Evolutionary conservation across 1,139 yeast species (phyloP).

Genomic region (Candida sanyaensis): DNA sequence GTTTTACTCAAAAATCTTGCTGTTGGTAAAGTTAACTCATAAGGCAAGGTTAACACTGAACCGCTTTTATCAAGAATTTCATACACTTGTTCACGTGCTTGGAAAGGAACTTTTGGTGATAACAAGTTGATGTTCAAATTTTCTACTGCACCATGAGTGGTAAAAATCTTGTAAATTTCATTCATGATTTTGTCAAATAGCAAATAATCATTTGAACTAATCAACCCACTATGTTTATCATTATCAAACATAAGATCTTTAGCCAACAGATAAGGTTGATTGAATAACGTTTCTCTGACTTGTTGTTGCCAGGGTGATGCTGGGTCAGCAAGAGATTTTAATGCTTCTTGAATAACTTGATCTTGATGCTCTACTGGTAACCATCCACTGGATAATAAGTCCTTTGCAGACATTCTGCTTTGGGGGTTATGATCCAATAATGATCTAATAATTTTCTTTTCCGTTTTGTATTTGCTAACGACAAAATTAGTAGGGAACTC

Average conservation of each 20-base stretch:
- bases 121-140: slow-evolving; percentile 53
- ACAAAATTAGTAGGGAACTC: slow-evolving; percentile 70
- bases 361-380: slow-evolving; percentile 90
- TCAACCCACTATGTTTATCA: slow-evolving; percentile 20
- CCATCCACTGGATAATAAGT: slow-evolving; percentile 74
- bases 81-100: slow-evolving; percentile 63
- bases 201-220: slow-evolving; percentile 38
- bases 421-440: slow-evolving; percentile 78
- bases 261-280: slow-evolving; percentile 81
- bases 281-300: slow-evolving; percentile 81
- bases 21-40: slow-evolving; percentile 84
- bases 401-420: slow-evolving; percentile 76
- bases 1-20: slow-evolving; percentile 78
- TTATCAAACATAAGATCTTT: slow-evolving; percentile 77
- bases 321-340: slow-evolving; percentile 82
- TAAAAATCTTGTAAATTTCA: slow-evolving; percentile 61
- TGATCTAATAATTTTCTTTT: slow-evolving; percentile 62
- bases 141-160: slow-evolving; percentile 84
- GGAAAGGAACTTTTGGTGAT: slow-evolving; percentile 81
- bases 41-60: slow-evolving; percentile 82
- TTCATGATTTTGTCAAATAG: slow-evolving; percentile 53
- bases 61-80: slow-evolving; percentile 87
- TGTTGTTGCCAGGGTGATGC: slow-evolving; percentile 94
- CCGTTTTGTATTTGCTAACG: slow-evolving; percentile 50
- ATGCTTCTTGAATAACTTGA: slow-evolving; percentile 82